phyloP scores from a whole-genome alignment of 129 eudicot species.

The Solidago caesia region DNA sequence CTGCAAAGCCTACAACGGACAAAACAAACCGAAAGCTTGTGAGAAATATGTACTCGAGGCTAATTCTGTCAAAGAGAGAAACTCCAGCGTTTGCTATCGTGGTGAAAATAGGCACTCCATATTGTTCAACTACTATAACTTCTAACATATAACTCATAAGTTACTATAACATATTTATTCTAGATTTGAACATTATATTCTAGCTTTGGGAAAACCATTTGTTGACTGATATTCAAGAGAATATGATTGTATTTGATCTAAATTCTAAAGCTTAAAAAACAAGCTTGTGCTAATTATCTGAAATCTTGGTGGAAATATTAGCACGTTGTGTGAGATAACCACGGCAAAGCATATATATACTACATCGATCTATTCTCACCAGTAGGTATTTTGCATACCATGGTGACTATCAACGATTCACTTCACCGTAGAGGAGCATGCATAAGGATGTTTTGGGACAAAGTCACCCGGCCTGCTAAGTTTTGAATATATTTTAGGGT shows the following conservation, averaged over 20 bases:
- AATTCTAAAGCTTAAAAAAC: background rate
- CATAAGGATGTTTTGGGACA: too few relatives aligned
- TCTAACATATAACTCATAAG: background rate
- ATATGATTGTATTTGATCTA: constrained; percentile 9
- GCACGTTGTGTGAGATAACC: background rate
- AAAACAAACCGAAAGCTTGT: constrained; percentile 49
- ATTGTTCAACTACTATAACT: constrained; percentile 26
- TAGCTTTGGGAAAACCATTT: background rate
- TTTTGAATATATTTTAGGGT: too few relatives aligned
- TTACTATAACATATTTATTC: background rate
- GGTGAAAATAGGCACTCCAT: constrained; percentile 15
- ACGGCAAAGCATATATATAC: too few relatives aligned
- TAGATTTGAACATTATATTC: background rate
- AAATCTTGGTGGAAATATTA: background rate
- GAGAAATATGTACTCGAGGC: constrained; percentile 25
- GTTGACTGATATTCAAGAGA: background rate
- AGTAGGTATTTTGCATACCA: too few relatives aligned
- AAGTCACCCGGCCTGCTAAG: too few relatives aligned
- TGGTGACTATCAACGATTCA: too few relatives aligned
- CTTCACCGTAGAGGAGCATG: too few relatives aligned
- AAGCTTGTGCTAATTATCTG: background rate
- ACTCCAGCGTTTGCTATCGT: constrained; percentile 42
- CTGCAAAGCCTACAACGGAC: constrained; percentile 70
- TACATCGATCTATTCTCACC: too few relatives aligned
- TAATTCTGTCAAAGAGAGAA: constrained; percentile 22